Base-by-base conservation (phyloP, 164 flowering plant species). In the Annona squamosa region DNA sequence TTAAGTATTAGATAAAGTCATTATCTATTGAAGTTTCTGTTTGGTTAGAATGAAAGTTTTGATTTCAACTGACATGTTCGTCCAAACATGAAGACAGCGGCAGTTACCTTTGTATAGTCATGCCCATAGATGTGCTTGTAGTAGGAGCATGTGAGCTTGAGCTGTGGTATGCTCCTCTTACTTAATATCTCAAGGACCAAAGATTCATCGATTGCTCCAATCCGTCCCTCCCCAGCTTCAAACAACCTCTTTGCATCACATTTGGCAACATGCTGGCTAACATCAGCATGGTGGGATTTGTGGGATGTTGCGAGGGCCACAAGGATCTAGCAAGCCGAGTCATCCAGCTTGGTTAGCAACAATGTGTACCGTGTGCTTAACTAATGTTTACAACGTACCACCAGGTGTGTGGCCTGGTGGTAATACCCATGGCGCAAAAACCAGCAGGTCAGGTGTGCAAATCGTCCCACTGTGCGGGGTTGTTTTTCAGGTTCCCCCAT, bases 91-190 rank as follows among this genome's bases (percentile, higher is more conserved):
- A 16, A 10, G 13, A 1, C 3, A 43, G 3, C 16, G 37, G n/a
- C 16, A 63, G 13, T 59, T 79, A 86, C 92, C 88, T 85, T 83
- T 3, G 84, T 80, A 73, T 85, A 90, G 68, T 75, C 82, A 82
- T 90, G 88, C 63, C 94, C 97, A 77, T 86, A 91, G 45, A 91
- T 91, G 65, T 81, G 89, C 65, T 85, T 86, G 70, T 91, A 91
- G 79, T 81, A 59, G 62, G 84, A 79, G 71, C 90, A 79, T n/a
- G 88, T 86, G 19, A 84, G 81, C 73, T 80, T 87, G 52, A 89
- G 82, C 69, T 92, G 97, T 67, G 86, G 85, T 62, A 90, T 86
- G 86, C 90, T 88, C 66, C 97, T 84, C 78, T 92, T 92, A 68
- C 88, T 84, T 44, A 92, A 74, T 17, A 88, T 87, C 80, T 90